phyloP scores from a whole-genome alignment of 306 rosid genomes.

The Calophaca sinica region DNA sequence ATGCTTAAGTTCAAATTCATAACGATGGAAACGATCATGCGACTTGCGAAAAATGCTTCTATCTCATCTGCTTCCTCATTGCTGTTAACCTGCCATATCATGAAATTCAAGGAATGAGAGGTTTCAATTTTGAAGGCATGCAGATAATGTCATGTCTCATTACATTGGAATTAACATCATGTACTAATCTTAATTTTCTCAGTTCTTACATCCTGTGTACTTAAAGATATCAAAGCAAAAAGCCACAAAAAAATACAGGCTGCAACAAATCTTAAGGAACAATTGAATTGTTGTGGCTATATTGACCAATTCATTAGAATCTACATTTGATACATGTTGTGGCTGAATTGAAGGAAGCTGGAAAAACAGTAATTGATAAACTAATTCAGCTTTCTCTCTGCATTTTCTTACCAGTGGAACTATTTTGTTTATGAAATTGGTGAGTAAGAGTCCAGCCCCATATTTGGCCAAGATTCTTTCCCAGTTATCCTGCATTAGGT shows the following conservation, averaged over 20 bases:
- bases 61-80: slow-evolving; percentile 63
- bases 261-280: too few species aligned
- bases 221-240: too few species aligned
- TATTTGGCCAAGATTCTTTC: slow-evolving; percentile 63
- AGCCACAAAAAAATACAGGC: too few species aligned
- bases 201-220: too few species aligned
- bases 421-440: slow-evolving; percentile 50
- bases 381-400: background rate
- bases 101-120: slow-evolving; percentile 37
- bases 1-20: slow-evolving; percentile 61
- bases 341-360: background rate
- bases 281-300: too few species aligned
- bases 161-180: too few species aligned
- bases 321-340: too few species aligned
- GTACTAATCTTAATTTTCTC: too few species aligned
- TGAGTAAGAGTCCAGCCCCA: slow-evolving; percentile 61
- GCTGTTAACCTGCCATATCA: slow-evolving; percentile 58
- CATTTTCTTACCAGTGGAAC: slow-evolving; percentile 58
- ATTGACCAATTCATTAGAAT: too few species aligned
- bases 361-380: background rate
- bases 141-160: too few species aligned
- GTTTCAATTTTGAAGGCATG: background rate
- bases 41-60: slow-evolving; percentile 57
- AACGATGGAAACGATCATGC: slow-evolving; percentile 49
- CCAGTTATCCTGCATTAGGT: slow-evolving; percentile 72